Evolutionary conservation across 805 yeast species (phyloP), one percentile per base, ranked within the genome.

Genomic region (Diddensiella santjacobensis): DNA sequence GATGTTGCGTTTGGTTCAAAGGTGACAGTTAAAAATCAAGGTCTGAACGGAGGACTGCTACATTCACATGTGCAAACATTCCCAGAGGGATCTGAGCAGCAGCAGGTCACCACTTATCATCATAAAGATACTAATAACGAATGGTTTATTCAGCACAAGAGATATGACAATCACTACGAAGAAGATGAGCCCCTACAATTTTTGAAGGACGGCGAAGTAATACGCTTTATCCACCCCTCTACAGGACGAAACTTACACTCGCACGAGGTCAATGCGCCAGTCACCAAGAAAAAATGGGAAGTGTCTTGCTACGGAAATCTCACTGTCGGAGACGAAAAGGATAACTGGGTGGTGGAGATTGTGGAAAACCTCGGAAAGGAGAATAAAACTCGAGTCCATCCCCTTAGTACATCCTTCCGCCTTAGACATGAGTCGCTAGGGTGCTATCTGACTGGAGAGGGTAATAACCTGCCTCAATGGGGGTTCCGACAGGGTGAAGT

Each of bases 401-500:
- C 97, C 15, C 75, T 90, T 54, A 80, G 96, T 31, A 77, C 96
- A 1, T 81, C 88, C 19, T 80, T 93, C 69, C 78, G 96, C 67
- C 71, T 93, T 57, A 79, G 73, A 60, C 83, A 83, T 66, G 73
- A 73, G 55, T 78, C 65, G 6, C 65, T 88, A 60, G 84, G 85
- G 37, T 95, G 97, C 66, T 90, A 89, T 66, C 71, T 93, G 62
- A 86, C 90, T 56, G 86, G 91, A 11, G 76, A 93, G 8, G 97
- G 96, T 40, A 70, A 72, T 56, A 65, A 79, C 20, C 81, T 90
- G 62, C 99, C 99, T 17, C 81, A 80, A 15, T 93, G 99, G 99
- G 99, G 99, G 18, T 93, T 91, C 78, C 80, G 88, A 64, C 99
- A 93, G 73, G 96, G 96, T 54, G 99, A 93, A 71, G 91, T 93